Evolutionary conservation across 257 asterid species (phyloP), one percentile per base, ranked within the genome.

Genomic region (Anisodus acutangulus): DNA sequence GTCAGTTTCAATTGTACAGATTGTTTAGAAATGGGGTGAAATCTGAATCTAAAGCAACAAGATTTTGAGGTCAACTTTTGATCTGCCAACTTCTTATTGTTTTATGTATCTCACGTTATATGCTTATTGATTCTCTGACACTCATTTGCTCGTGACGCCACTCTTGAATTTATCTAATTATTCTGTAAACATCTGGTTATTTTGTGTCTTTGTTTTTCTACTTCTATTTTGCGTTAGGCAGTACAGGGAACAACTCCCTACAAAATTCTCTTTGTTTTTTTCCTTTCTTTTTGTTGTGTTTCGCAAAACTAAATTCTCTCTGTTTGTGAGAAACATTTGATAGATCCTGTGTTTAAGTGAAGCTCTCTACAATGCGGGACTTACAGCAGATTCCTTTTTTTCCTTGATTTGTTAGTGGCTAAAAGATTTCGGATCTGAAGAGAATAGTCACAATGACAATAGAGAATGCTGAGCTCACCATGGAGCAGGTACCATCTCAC

Each of bases 401-500:
- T 12, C 13, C 47, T 26, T 53, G 45, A 12, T 51, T 76, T 15
- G 3, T 53, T 76, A 13, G 81, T 51, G 81, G 49, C 35, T 53
- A 76, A 26, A 31, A 53, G 15, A 82, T 82, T 85, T 83, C 83
- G 82, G 86, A 85, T 88, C 89, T 67, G 91, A 87, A 51, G 78
- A 9, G 83, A 41, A 76, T 47, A 68, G 17, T 80, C 71, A 47
- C 12, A 85, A 86, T 85, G 91, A 87, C 90, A 41, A 78, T 83
- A 83, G 92, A 88, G 87, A 90, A 90, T 10, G 87, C 89, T 49
- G 95, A 92, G 86, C 90, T 92, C 86, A 85, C 97, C 51, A 89
- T 93, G 70, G 90, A 92, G 57, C 89, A 91, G 93, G 97, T 91
- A 85, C 6, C 78, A 31, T 72, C 84, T 49, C 12, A 0, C 54